Percentiles rank a stretch among this genome's conserved stretches.
Evolutionary conservation across 495 filamentous ascomycete genomes (phyloP).

Genomic region (Diplogelasinospora grovesii): DNA sequence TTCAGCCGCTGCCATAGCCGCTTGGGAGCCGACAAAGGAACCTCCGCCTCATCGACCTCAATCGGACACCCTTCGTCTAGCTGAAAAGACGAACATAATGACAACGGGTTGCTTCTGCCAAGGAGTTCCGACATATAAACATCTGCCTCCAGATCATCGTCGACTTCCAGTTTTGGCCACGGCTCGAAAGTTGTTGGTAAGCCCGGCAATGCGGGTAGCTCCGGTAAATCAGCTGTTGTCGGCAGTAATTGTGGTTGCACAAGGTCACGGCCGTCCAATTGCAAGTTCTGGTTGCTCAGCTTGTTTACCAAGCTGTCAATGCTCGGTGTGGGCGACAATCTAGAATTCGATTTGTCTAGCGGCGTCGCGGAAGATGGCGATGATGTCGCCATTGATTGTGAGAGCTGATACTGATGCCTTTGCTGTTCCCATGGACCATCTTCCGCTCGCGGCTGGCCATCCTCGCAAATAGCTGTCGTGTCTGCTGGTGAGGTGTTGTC

Average conservation of each 20-base stretch:
- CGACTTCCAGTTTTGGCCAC: constrained; percentile 6
- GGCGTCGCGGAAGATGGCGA: not conserved
- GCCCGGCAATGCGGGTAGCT: not conserved
- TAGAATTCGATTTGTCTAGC: not conserved
- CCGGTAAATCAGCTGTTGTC: not conserved
- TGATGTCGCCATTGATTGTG: not conserved
- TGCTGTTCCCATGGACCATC: no score
- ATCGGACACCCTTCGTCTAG: constrained; percentile 1
- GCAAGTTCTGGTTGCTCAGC: constrained; percentile 31
- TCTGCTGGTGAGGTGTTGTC: no score
- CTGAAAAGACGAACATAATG: no score
- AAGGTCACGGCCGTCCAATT: constrained; percentile 3
- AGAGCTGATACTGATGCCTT: no score
- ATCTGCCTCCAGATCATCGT: constrained; percentile 2
- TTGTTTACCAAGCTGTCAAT: constrained; percentile 28
- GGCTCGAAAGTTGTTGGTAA: not conserved
- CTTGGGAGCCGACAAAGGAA: constrained; percentile 3
- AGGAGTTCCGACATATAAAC: not conserved
- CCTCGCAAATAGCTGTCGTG: no score
- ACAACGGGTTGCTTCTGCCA: no score
- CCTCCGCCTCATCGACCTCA: constrained; percentile 5
- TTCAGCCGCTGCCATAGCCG: constrained; percentile 12
- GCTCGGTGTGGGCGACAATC: not conserved
- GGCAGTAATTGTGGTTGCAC: not conserved
- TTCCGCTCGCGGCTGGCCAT: no score